Conservation (phyloP, 202 grass and related monocot species). For the Panicum virgatum region DNA sequence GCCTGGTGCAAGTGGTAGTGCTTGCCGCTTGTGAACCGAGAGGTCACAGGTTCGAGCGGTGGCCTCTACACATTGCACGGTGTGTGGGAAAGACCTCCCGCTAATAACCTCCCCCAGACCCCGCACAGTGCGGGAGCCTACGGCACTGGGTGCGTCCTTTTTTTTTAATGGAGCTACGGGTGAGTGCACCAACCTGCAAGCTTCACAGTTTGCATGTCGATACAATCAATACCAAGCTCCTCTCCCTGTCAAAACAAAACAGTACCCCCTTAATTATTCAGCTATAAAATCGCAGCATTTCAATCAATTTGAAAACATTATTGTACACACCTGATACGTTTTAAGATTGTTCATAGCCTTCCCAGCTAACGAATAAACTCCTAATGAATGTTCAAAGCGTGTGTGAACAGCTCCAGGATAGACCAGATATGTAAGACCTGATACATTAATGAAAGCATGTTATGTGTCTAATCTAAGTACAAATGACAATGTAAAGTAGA, state of each 20-base stretch:
- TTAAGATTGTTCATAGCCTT: conserved; percentile 63
- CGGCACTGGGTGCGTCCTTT: too few species aligned
- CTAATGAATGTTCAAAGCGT: conserved; percentile 92
- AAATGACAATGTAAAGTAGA: not conserved
- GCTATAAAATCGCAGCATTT: conserved; percentile 7
- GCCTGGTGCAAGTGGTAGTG: too few species aligned
- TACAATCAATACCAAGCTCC: conserved; percentile 72
- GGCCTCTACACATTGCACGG: too few species aligned
- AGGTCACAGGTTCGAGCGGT: too few species aligned
- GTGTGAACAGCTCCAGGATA: conserved; percentile 92
- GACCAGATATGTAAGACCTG: conserved; percentile 88
- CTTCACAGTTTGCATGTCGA: conserved; percentile 85
- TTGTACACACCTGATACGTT: conserved; percentile 61
- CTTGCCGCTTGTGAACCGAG: too few species aligned
- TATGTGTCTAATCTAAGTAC: not conserved
- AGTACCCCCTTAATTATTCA: conserved; percentile 11
- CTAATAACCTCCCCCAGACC: too few species aligned
- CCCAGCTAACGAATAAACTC: conserved; percentile 80
- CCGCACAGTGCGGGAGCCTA: too few species aligned
- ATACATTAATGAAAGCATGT: conserved; percentile 30
- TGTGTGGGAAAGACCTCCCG: too few species aligned
- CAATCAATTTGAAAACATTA: not conserved
- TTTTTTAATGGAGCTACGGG: not conserved
- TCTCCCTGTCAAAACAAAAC: conserved; percentile 50
- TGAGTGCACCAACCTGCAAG: conserved; percentile 70